Base-by-base conservation (phyloP, 2,329 filamentous ascomycete species). In the Venturia oleaginea region DNA sequence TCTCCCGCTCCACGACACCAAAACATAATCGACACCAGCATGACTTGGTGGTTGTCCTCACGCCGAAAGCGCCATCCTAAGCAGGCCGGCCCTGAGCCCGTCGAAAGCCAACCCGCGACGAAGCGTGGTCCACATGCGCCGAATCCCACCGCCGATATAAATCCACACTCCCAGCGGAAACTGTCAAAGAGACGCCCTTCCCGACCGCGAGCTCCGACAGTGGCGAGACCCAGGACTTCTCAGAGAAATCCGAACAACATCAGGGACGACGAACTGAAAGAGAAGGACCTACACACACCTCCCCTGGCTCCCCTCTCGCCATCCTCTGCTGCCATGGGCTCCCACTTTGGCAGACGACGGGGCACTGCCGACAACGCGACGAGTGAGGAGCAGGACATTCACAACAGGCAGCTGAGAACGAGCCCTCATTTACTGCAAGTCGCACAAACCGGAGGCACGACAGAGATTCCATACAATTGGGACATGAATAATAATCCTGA, bases 341-440 rank as follows among this genome's bases (percentile, higher is more conserved):
- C 51, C 15, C 30, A 19, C 15, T 34, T 34, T 34, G 51, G 15
- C 8, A 57, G 27, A 4, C 27, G 27, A n/a, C 51, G 15, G 27
- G 30, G 15, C 51, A 57, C 51, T 11, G 51, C 27, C 51, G 30
- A 34, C 51, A 57, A 11, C 51, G 3, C n/a, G 17, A 13, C 22
- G 4, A 57, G 51, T 27, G 27, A 55, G 15, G 51, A 57, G 19
- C 77, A 80, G 68, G 73, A 79, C 69, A 78, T 81, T 27, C 61
- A 69, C 60, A 72, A 73, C 65, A 72, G 69, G 63, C 71, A 71
- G 65, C 75, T 80, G 60, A 71, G 76, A 57, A 74, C 76, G 65
- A 81, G 79, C 66, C 79, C 80, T 32, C 80, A 82, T 71, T 74
- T 81, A 27, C 75, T 78, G 51, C 76, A 78, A 59, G 72, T 76